Base-by-base conservation (phyloP, 1,284 basidiomycete genomes). In the Ustilago hordei region DNA sequence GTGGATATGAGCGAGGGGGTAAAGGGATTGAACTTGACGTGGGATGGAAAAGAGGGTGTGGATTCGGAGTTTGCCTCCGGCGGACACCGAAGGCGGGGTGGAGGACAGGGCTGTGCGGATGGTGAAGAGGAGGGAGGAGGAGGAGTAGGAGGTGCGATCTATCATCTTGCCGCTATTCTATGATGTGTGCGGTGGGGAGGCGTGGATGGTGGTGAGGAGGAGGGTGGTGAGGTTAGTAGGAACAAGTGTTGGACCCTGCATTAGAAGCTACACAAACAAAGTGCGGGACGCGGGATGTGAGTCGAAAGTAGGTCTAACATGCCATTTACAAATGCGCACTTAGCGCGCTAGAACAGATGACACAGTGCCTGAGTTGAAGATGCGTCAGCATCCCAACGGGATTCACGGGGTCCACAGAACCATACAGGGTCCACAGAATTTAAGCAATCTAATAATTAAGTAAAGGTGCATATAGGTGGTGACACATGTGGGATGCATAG, bases 1-100 rank as follows among this genome's bases (percentile, higher is more conserved):
- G 28, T 83, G 78, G 23, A 84, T 69, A 62, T 85, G 83, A 12
- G 84, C 84, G 23, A 83, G 79, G 0, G 84, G 82, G 45, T 81
- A 86, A 39, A 86, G 78, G 19, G 77, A 71, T 47, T 74, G 77
- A 41, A 82, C 75, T 8, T 68, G 63, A 34, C 78, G 69, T 19
- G 84, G 84, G 31, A 79, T 75, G 41, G 76, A 77, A 55, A 84
- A 82, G 69, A 84, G 70, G 0, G 79, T 74, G 43, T 80, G 73
- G 11, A 83, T 23, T 1, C 80, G 72, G 31, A 84, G 36, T 4
- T 54, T 64, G 8, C 81, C 81, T 1, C 55, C 28, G 12, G 60
- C 57, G 1, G 58, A 56, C 17, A 78, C 64, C 34, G 77, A 66
- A 31, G 72, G 76, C 9, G 64, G 75, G 36, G 55, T 61, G 2